Evolutionary conservation across 345 rosid genomes (phyloP), one percentile per base, ranked within the genome.

Genomic region (Raphanus raphanistrum): DNA sequence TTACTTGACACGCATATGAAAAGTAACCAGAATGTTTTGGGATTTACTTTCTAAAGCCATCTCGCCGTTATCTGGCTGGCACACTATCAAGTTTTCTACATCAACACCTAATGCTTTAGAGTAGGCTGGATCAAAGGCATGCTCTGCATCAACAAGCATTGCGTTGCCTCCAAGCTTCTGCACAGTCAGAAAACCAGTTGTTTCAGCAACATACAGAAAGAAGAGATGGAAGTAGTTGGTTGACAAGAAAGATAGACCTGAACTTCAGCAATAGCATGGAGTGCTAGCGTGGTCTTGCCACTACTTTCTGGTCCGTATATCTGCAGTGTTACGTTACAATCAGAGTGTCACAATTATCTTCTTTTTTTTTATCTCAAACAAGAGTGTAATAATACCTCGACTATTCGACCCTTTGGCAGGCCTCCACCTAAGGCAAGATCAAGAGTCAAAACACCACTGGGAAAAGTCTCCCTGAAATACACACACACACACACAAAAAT

Each of bases 61-160:
- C 87, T 94, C 97, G 75, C 98, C 97, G 65, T 88, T 87, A 86
- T 94, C 98, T 66, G 98, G 97, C 81, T 94, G 98, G 82, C 98
- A 94, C 68, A 94, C 98, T 27, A 92, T 92, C 80, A 94, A 72
- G 79, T 90, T 94, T 61, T 92, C 98, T 8, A 94, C 97, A 85
- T 92, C 97, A 59, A 94, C 97, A 3, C 98, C 97, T 81, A 94
- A 55, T 64, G 98, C 90, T 85, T 90, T 94, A 60, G 98, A 94
- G 84, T 94, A 94, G 35, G 98, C 73, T 52, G 97, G 97, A 85
- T 94, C 98, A 85, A 94, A 94, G 77, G 98, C 98, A 76, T 94
- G 98, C 85, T 94, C 98, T 68, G 98, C 98, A 83, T 92, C 97
- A 82, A 94, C 97, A 80, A 92, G 98, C 97, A 92, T 94, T 28